Percentiles rank a stretch among this genome's conserved stretches.
Conservation (phyloP, 345 rosid species). For the Hibiscus mutabilis region DNA sequence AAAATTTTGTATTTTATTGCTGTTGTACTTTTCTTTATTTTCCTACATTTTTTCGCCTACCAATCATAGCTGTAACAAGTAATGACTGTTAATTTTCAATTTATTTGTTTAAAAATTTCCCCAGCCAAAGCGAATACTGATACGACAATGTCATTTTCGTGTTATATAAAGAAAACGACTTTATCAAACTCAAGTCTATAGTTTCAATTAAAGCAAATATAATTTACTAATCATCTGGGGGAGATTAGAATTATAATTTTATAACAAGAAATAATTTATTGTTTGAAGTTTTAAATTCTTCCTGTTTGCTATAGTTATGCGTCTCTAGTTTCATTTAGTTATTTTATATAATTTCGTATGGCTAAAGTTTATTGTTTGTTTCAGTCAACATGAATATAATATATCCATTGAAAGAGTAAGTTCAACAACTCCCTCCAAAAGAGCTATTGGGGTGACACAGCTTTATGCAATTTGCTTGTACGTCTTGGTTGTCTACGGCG, state of each 20-base stretch:
- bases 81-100: neutral
- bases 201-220: neutral
- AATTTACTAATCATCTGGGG: neutral
- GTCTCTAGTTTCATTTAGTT: constrained; percentile 6
- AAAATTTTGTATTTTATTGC: neutral
- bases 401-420: constrained; percentile 4
- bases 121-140: neutral
- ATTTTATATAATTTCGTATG: constrained; percentile 1
- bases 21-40: neutral
- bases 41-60: neutral
- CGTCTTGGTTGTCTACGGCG: neutral
- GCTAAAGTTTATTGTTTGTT: neutral
- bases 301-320: neutral
- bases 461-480: constrained; percentile 1
- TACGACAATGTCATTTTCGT: neutral
- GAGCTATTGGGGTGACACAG: neutral
- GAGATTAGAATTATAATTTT: neutral
- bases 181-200: neutral
- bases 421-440: neutral
- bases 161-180: neutral
- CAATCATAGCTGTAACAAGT: constrained; percentile 1
- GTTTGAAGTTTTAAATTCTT: constrained; percentile 5
- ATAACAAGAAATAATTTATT: neutral
- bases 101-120: neutral
- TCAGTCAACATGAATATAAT: constrained; percentile 8